phyloP scores from a whole-genome alignment of 2,329 filamentous ascomycete genomes.

The Colletotrichum sp. region DNA sequence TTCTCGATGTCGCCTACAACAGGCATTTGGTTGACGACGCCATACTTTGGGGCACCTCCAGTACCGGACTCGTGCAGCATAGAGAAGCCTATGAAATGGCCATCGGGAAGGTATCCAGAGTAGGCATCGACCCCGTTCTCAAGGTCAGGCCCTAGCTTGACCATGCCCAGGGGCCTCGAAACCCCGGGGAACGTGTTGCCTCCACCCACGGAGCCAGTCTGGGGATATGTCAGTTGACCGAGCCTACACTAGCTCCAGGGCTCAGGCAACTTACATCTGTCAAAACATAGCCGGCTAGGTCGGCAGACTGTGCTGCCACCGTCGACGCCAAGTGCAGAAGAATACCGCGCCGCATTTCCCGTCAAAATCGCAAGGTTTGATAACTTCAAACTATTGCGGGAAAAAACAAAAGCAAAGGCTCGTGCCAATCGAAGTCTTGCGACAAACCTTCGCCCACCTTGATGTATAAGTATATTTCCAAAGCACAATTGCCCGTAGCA shows the following conservation, averaged over 20 bases:
- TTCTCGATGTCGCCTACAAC: conserved; percentile 54
- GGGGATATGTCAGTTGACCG: background rate
- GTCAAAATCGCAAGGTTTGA: background rate
- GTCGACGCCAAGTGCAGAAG: conserved; percentile 5
- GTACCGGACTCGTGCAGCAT: conserved; percentile 72
- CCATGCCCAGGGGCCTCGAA: conserved; percentile 51
- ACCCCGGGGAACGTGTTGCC: conserved; percentile 58
- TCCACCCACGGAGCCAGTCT: conserved; percentile 51
- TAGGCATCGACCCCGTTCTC: conserved; percentile 55
- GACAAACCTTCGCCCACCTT: background rate
- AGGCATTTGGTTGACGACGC: conserved; percentile 67
- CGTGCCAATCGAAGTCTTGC: background rate
- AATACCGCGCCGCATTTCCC: background rate
- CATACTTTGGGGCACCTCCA: conserved; percentile 74
- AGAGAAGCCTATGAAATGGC: conserved; percentile 64
- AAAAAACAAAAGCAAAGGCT: background rate
- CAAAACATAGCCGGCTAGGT: conserved; percentile 37
- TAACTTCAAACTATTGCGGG: background rate
- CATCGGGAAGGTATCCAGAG: conserved; percentile 55
- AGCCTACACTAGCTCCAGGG: background rate
- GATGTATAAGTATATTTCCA: background rate
- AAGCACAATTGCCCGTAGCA: background rate
- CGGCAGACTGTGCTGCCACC: conserved; percentile 16
- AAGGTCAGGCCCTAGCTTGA: conserved; percentile 56
- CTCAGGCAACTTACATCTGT: conserved; percentile 33